These are phyloP conservation scores for Wallacemonas rigidus DNA, from an alignment of 208 protist species.

Conservation along the genomic window DNA sequence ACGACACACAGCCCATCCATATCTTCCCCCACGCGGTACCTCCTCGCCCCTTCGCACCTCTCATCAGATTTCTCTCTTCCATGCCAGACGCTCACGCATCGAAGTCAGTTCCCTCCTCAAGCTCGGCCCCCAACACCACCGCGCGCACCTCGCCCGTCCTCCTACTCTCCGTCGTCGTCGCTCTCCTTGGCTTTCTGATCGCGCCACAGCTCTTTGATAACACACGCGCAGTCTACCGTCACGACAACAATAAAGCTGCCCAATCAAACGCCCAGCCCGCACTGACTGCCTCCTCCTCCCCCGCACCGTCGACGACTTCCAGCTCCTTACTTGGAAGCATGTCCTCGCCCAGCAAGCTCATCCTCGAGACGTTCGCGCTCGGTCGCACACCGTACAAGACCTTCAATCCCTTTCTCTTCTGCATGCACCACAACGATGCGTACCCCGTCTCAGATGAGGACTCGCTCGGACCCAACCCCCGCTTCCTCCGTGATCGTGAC, in stretches of 20 bases:
- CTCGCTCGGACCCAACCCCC: constrained; percentile 28
- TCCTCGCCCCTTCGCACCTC: no score
- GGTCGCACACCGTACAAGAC: constrained; percentile 34
- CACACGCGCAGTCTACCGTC: neutral
- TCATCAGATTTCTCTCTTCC: no score
- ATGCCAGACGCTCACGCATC: no score
- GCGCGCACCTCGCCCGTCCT: neutral
- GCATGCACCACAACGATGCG: constrained; percentile 52
- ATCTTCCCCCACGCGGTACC: no score
- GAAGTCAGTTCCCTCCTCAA: no score
- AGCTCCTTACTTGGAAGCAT: neutral
- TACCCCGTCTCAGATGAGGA: constrained; percentile 41
- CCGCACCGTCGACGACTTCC: neutral
- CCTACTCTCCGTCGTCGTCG: neutral
- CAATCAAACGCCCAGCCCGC: neutral
- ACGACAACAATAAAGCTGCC: neutral
- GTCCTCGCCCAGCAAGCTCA: constrained; percentile 9
- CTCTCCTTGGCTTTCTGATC: neutral
- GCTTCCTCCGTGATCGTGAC: constrained; percentile 38
- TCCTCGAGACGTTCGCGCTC: constrained; percentile 25
- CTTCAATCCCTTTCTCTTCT: constrained; percentile 65
- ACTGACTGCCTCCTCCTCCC: neutral
- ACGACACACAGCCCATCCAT: no score
- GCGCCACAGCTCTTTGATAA: neutral
- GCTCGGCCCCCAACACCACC: no score